Percentiles rank a stretch among this genome's conserved stretches.
Conservation (phyloP, 2,329 filamentous ascomycete species). For the Neonectria hederae region DNA sequence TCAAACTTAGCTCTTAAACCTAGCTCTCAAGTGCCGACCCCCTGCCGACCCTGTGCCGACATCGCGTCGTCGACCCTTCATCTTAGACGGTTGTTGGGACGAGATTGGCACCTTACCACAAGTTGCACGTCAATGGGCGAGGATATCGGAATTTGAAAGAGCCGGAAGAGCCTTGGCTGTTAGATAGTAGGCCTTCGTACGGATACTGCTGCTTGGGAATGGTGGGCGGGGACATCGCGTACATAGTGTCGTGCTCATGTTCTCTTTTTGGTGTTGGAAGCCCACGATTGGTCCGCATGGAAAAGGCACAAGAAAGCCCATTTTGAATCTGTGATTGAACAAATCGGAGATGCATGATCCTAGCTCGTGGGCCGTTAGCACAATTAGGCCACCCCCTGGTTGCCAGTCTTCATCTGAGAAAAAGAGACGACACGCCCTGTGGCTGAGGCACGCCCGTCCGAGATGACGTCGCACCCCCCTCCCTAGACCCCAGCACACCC, state of each 20-base stretch:
- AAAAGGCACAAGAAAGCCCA: constrained; percentile 28
- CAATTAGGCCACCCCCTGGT: constrained; percentile 32
- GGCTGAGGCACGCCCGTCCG: constrained; percentile 24
- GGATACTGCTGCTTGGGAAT: constrained; percentile 24
- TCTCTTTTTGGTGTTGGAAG: constrained; percentile 19
- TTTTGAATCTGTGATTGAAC: constrained; percentile 42
- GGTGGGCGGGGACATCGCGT: constrained; percentile 28
- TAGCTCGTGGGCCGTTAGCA: constrained; percentile 29
- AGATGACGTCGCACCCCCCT: constrained; percentile 20
- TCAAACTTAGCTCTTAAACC: not conserved
- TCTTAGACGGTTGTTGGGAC: constrained; percentile 7
- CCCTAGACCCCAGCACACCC: constrained; percentile 26
- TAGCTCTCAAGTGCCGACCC: not conserved
- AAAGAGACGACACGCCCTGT: constrained; percentile 28
- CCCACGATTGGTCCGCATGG: constrained; percentile 35
- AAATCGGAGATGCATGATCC: constrained; percentile 42
- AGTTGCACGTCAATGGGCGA: constrained; percentile 6
- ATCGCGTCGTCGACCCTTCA: constrained; percentile 11
- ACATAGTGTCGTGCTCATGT: constrained; percentile 20
- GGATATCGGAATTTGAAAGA: constrained; percentile 9
- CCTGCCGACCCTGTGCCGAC: not conserved
- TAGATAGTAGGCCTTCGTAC: not conserved
- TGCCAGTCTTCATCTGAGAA: constrained; percentile 19
- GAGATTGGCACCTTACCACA: not conserved
- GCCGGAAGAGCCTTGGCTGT: constrained; percentile 21